phyloP scores from a whole-genome alignment of 768 basidiomycete genomes.

The Trametes coccinea region DNA sequence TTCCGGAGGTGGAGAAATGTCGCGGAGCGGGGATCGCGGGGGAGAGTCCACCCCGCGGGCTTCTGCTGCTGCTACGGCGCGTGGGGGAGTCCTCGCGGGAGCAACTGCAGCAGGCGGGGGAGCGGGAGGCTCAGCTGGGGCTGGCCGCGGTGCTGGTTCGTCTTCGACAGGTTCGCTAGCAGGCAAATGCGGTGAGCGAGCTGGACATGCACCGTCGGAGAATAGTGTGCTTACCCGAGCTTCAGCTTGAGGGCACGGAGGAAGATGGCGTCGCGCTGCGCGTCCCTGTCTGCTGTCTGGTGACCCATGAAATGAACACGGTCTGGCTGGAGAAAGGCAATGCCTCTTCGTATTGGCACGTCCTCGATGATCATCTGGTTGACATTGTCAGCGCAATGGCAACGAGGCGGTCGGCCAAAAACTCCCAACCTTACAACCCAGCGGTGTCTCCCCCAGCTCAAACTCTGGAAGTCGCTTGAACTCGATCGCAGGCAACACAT shows the following conservation, averaged over 20 bases:
- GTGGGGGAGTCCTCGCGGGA: not conserved
- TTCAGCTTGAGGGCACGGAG: constrained; percentile 58
- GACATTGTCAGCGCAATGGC: not conserved
- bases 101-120: constrained; percentile 6
- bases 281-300: constrained; percentile 65
- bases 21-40: constrained; percentile 27
- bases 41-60: not conserved
- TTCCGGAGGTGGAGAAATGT: constrained; percentile 19
- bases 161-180: constrained; percentile 5
- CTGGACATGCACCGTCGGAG: not conserved
- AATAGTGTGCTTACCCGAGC: constrained; percentile 58
- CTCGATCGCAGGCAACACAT: constrained; percentile 73
- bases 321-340: constrained; percentile 74
- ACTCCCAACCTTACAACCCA: constrained; percentile 75
- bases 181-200: constrained; percentile 18
- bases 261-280: constrained; percentile 58
- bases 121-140: not conserved
- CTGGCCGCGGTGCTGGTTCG: not conserved
- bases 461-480: constrained; percentile 66
- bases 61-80: not conserved
- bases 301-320: constrained; percentile 63
- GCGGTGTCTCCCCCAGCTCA: constrained; percentile 69
- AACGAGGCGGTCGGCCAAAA: not conserved
- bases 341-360: constrained; percentile 65
- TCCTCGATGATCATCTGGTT: constrained; percentile 68